Base-by-base conservation (phyloP, 352 stramenopile genomes). In the Chrysophaeum taylorii region DNA sequence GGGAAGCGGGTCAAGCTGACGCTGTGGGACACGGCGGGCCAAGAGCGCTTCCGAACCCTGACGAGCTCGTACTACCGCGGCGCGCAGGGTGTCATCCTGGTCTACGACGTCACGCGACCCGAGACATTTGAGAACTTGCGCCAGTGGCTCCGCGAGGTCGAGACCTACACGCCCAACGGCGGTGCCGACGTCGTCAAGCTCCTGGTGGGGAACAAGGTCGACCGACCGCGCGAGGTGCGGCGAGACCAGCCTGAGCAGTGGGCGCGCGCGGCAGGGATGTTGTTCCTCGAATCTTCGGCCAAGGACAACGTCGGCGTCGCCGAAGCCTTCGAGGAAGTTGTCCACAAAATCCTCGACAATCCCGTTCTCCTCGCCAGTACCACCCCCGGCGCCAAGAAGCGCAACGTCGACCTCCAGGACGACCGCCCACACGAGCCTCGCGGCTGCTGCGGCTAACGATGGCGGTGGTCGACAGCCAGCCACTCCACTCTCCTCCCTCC, bases 91-190 rank as follows among this genome's bases (percentile, higher is more conserved):
- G 96, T 98, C 48, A 91, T 98, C 21, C 84, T 98, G 31, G 88
- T 66, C n/a, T 70, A 45, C 64, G 48, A 57, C 41, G 61, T 62
- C 12, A 92, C 92, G 39, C 88, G 92, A 57, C 87, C 85, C 71
- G 94, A 98, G 73, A 97, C 90, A 48, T 98, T 98, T 81, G 93
- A 98, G 75, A 97, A 97, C 78, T 81, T 98, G 71, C 88, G 95
- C 72, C 83, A 96, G 72, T 98, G 94, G 94, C 82, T 98, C 29
- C 92, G 97, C 79, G 94, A 98, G 81, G 92, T 98, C 42, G 92
- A 98, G 75, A 84, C 96, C 71, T 98, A 98, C 80, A 95, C 82
- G 75, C 89, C 91, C 7, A 91, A 91, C 27, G 92, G 92, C 69
- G 92, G 90, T 64, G 88, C 92, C 73, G 90, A 95, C 53, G 92